These are phyloP conservation scores for Lepiota brunneoincarnata DNA, from an alignment of 768 basidiomycete genomes.

Conservation along the genomic window DNA sequence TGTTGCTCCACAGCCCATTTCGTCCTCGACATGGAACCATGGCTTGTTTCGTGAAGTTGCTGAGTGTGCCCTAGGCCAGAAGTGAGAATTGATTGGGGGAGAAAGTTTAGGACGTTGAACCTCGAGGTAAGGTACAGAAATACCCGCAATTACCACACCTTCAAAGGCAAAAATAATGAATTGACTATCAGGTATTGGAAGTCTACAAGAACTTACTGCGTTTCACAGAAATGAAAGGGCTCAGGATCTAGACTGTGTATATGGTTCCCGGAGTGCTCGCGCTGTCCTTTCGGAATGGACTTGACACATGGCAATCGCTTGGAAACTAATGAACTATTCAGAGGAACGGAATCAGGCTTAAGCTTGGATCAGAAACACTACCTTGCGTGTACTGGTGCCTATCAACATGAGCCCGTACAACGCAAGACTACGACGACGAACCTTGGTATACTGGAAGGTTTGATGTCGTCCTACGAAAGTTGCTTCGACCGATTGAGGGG, in stretches of 20 bases:
- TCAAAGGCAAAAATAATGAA: background rate
- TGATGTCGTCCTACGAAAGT: constrained; percentile 60
- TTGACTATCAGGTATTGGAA: background rate
- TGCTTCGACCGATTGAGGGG: constrained; percentile 57
- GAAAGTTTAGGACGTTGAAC: too few relatives aligned
- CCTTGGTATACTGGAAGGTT: constrained; percentile 66
- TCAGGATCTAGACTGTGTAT: constrained; percentile 41
- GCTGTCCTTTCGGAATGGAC: constrained; percentile 39
- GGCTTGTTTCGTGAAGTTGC: constrained; percentile 58
- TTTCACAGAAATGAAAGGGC: constrained; percentile 55
- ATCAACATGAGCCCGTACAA: too few relatives aligned
- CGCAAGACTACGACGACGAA: constrained; percentile 14
- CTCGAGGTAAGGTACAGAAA: constrained; percentile 54
- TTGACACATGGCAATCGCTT: constrained; percentile 51
- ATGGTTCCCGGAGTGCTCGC: constrained; percentile 45
- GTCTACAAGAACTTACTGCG: too few relatives aligned
- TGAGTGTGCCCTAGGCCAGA: constrained; percentile 65
- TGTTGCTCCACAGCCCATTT: constrained; percentile 55
- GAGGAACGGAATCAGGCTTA: too few relatives aligned
- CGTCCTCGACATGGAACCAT: constrained; percentile 61
- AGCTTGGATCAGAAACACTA: too few relatives aligned
- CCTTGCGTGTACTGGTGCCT: constrained; percentile 62
- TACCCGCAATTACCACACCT: constrained; percentile 58
- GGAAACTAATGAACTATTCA: too few relatives aligned
- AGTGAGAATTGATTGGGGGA: too few relatives aligned